Evolutionary conservation across 805 yeast genomes (phyloP).

Genomic region (Candida krabiensis): DNA sequence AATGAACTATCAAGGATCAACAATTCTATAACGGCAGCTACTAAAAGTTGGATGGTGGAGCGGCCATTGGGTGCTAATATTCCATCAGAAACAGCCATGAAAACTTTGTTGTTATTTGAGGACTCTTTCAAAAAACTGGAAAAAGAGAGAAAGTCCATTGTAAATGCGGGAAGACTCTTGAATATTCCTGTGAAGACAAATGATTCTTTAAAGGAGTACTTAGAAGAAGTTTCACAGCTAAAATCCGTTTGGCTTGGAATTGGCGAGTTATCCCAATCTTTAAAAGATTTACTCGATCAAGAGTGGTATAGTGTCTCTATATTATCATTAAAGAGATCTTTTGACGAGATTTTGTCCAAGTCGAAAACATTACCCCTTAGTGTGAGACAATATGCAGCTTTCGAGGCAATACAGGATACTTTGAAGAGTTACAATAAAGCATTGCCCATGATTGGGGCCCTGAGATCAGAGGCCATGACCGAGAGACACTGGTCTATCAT

Average conservation of each 20-base stretch:
- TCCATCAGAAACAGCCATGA: conserved; percentile 45
- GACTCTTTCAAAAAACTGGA: conserved; percentile 11
- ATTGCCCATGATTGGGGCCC: conserved; percentile 39
- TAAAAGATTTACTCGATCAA: conserved; percentile 41
- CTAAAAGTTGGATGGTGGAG: conserved; percentile 47
- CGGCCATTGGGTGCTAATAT: conserved; percentile 47
- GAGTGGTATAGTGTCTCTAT: conserved; percentile 54
- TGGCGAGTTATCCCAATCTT: conserved; percentile 46
- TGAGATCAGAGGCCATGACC: conserved; percentile 58
- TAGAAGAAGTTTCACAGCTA: conserved; percentile 55
- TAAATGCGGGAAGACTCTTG: conserved; percentile 35
- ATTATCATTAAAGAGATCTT: conserved; percentile 40
- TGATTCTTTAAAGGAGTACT: conserved; percentile 31
- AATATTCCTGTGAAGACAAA: conserved; percentile 31
- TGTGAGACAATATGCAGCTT: conserved; percentile 68
- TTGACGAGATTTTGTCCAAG: conserved; percentile 50
- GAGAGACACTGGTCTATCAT: conserved; percentile 66
- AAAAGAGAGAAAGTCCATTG: conserved; percentile 21
- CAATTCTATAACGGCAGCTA: conserved; percentile 31
- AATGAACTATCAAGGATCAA: conserved; percentile 40
- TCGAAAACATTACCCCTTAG: conserved; percentile 56
- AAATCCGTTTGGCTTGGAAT: conserved; percentile 65
- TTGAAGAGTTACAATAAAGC: conserved; percentile 43
- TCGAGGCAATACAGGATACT: conserved; percentile 51
- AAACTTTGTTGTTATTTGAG: conserved; percentile 31